Conservation (phyloP, 2,329 filamentous ascomycete genomes). For the Lachnellula hyalina region DNA sequence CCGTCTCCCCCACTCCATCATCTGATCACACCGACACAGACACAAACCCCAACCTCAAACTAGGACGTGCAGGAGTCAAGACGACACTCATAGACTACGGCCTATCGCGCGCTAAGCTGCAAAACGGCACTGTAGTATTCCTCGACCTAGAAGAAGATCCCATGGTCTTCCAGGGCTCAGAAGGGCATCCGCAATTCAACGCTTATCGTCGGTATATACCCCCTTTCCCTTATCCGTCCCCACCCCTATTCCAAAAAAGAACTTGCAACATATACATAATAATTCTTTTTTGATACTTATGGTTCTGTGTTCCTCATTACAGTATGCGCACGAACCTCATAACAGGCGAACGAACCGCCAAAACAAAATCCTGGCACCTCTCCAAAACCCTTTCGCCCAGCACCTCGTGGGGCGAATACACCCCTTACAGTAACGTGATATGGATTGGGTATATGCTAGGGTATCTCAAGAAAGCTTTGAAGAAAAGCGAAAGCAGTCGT, state of each 20-base stretch:
- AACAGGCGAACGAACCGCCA: conserved; percentile 9
- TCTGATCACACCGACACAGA: background rate
- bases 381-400: conserved; percentile 1
- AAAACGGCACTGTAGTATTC: conserved; percentile 39
- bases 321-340: conserved; percentile 27
- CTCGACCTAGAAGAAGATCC: conserved; percentile 58
- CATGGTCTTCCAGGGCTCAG: conserved; percentile 53
- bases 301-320: conserved; percentile 40
- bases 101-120: conserved; percentile 51
- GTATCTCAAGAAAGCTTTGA: conserved; percentile 37
- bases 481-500: conserved; percentile 9
- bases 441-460: conserved; percentile 59
- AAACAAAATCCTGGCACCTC: conserved; percentile 13
- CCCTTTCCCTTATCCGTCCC: conserved; percentile 31
- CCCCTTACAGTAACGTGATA: conserved; percentile 59
- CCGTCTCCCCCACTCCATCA: background rate
- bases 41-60: background rate
- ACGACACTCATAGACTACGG: conserved; percentile 63
- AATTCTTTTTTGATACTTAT: no score
- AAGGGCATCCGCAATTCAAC: conserved; percentile 49
- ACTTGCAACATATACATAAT: no score
- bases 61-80: conserved; percentile 49
- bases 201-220: conserved; percentile 56
- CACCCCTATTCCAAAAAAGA: no score
- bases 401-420: conserved; percentile 46